phyloP scores from a whole-genome alignment of 2,329 filamentous ascomycete species.

The Arthrobotrys conoides region DNA sequence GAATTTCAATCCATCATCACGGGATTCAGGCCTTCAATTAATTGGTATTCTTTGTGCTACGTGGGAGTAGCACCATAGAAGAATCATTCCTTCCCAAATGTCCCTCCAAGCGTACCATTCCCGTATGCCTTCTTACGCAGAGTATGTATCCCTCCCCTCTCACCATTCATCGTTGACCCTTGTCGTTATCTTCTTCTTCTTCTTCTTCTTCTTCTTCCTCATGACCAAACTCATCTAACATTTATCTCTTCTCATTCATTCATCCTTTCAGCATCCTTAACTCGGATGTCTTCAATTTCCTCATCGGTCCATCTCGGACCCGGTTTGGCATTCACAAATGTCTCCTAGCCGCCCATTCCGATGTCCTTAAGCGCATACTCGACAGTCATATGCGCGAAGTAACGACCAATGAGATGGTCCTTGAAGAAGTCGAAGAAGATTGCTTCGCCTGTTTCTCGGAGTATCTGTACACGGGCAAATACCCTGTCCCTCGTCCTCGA shows the following conservation, averaged over 20 bases:
- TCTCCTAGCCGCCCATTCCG: conserved; percentile 68
- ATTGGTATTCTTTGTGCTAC: conserved; percentile 32
- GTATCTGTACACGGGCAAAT: conserved; percentile 71
- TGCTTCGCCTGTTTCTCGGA: conserved; percentile 70
- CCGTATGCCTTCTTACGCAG: conserved; percentile 53
- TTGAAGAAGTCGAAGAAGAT: conserved; percentile 70
- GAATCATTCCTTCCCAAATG: conserved; percentile 35
- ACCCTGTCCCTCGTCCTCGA: conserved; percentile 66
- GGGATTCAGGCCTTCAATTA: conserved; percentile 15
- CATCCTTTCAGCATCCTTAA: conserved; percentile 66
- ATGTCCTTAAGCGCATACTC: conserved; percentile 68
- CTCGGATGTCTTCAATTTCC: conserved; percentile 69
- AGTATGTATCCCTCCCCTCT: conserved; percentile 32
- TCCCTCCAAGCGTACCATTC: conserved; percentile 55
- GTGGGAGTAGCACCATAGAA: conserved; percentile 43
- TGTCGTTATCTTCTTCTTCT: background rate
- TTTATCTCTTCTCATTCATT: background rate
- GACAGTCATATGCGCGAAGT: conserved; percentile 69
- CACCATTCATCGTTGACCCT: background rate
- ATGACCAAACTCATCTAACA: conserved; percentile 16
- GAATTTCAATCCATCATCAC: conserved; percentile 34
- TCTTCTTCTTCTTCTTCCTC: background rate
- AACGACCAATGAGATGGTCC: conserved; percentile 67
- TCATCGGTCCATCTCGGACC: conserved; percentile 69
- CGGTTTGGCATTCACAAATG: conserved; percentile 69